Evolutionary conservation across 805 yeast genomes (phyloP).

Genomic region (Saccharomyces paradoxus): DNA sequence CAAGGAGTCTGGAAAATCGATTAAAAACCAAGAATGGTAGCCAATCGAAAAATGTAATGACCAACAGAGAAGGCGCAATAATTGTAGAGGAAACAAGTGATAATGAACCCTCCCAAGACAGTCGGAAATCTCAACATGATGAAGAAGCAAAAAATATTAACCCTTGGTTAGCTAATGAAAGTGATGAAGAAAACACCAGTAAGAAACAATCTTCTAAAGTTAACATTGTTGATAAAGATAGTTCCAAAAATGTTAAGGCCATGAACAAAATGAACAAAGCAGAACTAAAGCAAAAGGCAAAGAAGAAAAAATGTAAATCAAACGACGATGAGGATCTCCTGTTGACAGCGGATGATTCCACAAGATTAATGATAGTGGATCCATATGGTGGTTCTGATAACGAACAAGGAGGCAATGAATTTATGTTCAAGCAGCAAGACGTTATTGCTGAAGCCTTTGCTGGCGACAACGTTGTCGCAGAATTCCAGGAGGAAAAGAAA

Average conservation of each 20-base stretch:
- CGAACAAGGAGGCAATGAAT: slow-evolving; percentile 33
- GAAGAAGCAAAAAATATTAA: slow-evolving; percentile 29
- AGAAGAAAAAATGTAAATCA: slow-evolving; percentile 23
- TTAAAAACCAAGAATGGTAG: slow-evolving; percentile 17
- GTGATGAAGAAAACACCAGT: slow-evolving; percentile 18
- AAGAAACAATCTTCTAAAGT: slow-evolving; percentile 39
- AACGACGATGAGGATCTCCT: slow-evolving; percentile 32
- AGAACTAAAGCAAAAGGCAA: slow-evolving; percentile 16
- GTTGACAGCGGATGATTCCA: slow-evolving; percentile 36
- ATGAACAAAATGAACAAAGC: slow-evolving; percentile 37
- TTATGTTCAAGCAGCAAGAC: slow-evolving; percentile 69
- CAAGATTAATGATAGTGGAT: slow-evolving; percentile 48
- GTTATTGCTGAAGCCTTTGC: slow-evolving; percentile 90
- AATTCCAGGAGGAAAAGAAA: slow-evolving; percentile 71
- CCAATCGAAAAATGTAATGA: neutral
- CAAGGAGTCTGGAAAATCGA: slow-evolving; percentile 38
- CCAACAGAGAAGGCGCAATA: slow-evolving; percentile 1
- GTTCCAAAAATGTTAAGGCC: slow-evolving; percentile 42
- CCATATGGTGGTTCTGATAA: slow-evolving; percentile 41
- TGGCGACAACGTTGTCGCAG: slow-evolving; percentile 83
- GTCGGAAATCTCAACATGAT: slow-evolving; percentile 1
- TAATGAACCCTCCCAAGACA: slow-evolving; percentile 5
- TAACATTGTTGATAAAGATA: slow-evolving; percentile 40
- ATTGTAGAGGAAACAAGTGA: slow-evolving; percentile 5
- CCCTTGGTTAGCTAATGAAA: slow-evolving; percentile 43